phyloP scores from a whole-genome alignment of 2,329 filamentous ascomycete genomes.

The Trichoderma koningiopsis region DNA sequence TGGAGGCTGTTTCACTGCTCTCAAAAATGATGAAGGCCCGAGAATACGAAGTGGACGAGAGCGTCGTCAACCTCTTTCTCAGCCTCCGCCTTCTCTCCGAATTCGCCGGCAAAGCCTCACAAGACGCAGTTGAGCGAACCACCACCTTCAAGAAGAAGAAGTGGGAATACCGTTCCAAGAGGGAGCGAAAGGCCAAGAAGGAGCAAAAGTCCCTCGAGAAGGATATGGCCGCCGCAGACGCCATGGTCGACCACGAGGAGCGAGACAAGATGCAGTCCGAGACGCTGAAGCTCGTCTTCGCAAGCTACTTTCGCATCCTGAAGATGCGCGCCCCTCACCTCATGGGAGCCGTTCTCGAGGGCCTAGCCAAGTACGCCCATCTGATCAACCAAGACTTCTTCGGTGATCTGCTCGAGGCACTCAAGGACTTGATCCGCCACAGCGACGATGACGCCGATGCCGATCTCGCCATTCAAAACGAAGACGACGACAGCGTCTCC shows the following conservation, averaged over 20 bases:
- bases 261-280: constrained; percentile 93
- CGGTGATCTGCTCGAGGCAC: constrained; percentile 87
- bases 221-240: constrained; percentile 91
- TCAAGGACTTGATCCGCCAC: constrained; percentile 87
- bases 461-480: constrained; percentile 33
- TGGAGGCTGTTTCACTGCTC: constrained; percentile 82
- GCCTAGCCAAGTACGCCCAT: constrained; percentile 89
- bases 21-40: constrained; percentile 94
- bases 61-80: constrained; percentile 85
- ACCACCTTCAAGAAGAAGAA: constrained; percentile 53
- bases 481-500: constrained; percentile 40
- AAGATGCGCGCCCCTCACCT: constrained; percentile 79
- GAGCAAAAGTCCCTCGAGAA: constrained; percentile 88
- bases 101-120: constrained; percentile 81
- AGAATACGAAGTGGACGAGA: constrained; percentile 81
- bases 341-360: constrained; percentile 97
- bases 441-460: constrained; percentile 59
- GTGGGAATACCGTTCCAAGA: constrained; percentile 89
- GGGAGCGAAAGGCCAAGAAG: constrained; percentile 76
- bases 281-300: constrained; percentile 93
- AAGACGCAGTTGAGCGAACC: constrained; percentile 66
- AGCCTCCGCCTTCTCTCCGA: constrained; percentile 86
- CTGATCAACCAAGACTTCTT: constrained; percentile 99
- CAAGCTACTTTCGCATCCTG: constrained; percentile 90
- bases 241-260: constrained; percentile 87